Base-by-base conservation (phyloP, 2,329 filamentous ascomycete genomes). In the Diaporthe citriasiana region DNA sequence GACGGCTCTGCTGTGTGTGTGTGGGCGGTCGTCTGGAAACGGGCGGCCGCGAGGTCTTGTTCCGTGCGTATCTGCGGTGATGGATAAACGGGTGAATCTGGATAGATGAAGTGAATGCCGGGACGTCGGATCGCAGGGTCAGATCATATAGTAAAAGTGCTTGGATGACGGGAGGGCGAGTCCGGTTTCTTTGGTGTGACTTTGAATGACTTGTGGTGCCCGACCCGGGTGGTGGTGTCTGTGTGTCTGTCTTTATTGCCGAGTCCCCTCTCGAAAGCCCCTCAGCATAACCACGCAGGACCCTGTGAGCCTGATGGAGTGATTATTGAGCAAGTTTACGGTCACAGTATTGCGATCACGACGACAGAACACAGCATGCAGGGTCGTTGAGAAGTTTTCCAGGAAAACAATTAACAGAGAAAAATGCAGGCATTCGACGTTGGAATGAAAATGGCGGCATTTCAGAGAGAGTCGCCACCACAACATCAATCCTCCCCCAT, bases 261-360 rank as follows among this genome's bases (percentile, higher is more conserved):
- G 60, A 53, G 30, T 50, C 30, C 45, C 45, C 19, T 38, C 13
- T 38, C 4, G 42, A 40, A 9, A 45, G 19, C 45, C 47, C 33
- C 56, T 63, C 42, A 38, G 51, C 12, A 22, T 50, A 12, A 12
- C 4, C 38, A 57, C 55, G 69, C 55, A 51, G 35, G 10, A 59
- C 22, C 55, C n/a, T 40, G 56, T 19, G 35, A 42, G 45, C 50
- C 50, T 19, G 27, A 63, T 53, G 33, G 56, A 53, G 51, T 70
- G 40, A 35, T 38, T 56, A 55, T 63, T 71, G 70, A 71, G 70
- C 70, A 63, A 45, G 70, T 71, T 63, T 30, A 33, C 56, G 9
- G 9, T 7, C 22, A 27, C 19, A 25, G 19, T 4, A 50, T 15
- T 3, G 19, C 40, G 42, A 35, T 30, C 5, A 50, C 42, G 30